A percentile compares a stretch with the other conserved stretches of the same genome.
These are phyloP conservation scores for Nemania sp. DNA, from an alignment of 2,329 filamentous ascomycete genomes.

Conservation along the genomic window DNA sequence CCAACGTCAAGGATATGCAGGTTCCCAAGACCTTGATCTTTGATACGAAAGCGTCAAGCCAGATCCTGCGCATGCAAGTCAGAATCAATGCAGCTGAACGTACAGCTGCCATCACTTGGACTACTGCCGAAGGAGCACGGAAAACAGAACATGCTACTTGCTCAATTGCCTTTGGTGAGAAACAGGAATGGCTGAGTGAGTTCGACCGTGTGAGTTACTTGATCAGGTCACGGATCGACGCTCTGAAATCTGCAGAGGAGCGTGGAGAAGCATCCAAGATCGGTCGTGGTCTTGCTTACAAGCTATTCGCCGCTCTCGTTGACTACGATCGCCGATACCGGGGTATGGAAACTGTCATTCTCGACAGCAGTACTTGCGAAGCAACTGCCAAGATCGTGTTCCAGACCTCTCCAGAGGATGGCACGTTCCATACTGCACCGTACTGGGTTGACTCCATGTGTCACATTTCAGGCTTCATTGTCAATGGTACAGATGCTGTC, in stretches of 20 bases:
- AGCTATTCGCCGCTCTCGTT: slow-evolving; percentile 63
- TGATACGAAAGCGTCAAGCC: slow-evolving; percentile 49
- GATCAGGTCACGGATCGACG: slow-evolving; percentile 65
- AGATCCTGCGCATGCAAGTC: slow-evolving; percentile 65
- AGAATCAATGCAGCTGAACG: slow-evolving; percentile 62
- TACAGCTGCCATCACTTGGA: slow-evolving; percentile 60
- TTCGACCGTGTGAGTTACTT: slow-evolving; percentile 72
- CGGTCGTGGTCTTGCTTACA: slow-evolving; percentile 77
- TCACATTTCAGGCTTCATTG: slow-evolving; percentile 64
- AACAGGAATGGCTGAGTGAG: slow-evolving; percentile 64
- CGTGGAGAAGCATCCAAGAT: slow-evolving; percentile 73
- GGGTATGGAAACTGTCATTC: slow-evolving; percentile 63
- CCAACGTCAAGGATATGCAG: slow-evolving; percentile 70
- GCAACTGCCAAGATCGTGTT: slow-evolving; percentile 58
- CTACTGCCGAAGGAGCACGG: slow-evolving; percentile 62
- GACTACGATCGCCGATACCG: slow-evolving; percentile 59
- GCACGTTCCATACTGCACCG: slow-evolving; percentile 60
- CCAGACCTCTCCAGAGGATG: slow-evolving; percentile 53
- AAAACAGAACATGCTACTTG: slow-evolving; percentile 66
- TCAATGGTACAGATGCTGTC: slow-evolving; percentile 62
- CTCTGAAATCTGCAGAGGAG: slow-evolving; percentile 63
- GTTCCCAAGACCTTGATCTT: slow-evolving; percentile 72
- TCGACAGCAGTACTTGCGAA: slow-evolving; percentile 57
- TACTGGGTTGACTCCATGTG: slow-evolving; percentile 64
- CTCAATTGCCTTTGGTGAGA: slow-evolving; percentile 64